A percentile compares a stretch with the other conserved stretches of the same genome.
Conservation (phyloP, 2,329 filamentous ascomycete species). For the Trichoderma koningii region DNA sequence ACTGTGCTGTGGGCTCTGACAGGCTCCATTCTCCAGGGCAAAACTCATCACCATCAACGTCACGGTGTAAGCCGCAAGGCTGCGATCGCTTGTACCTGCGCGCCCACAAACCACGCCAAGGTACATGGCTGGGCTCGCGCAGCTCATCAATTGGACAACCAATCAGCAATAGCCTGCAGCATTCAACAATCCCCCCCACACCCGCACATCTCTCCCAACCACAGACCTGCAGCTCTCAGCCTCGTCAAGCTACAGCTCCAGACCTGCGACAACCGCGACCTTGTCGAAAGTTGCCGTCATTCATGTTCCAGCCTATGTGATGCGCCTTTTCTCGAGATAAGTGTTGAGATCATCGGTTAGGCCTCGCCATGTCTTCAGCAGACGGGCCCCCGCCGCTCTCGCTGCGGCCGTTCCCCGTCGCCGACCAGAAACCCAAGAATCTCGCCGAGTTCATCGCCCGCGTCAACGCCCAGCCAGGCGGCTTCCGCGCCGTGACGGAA, state of each 20-base stretch:
- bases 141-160: neutral
- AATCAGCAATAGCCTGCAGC: conserved; percentile 14
- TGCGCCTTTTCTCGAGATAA: neutral
- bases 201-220: neutral
- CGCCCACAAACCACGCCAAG: neutral
- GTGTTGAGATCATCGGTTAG: neutral
- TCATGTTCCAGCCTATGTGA: neutral
- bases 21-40: neutral
- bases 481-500: conserved; percentile 80
- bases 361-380: conserved; percentile 36
- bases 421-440: conserved; percentile 58
- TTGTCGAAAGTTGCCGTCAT: neutral
- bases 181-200: neutral
- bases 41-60: neutral
- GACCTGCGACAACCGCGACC: neutral
- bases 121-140: neutral
- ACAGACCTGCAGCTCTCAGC: conserved; percentile 13
- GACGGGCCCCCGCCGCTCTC: conserved; percentile 43
- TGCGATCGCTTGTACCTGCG: neutral
- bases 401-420: conserved; percentile 50
- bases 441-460: conserved; percentile 77
- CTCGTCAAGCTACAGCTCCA: conserved; percentile 17
- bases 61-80: conserved; percentile 1
- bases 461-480: conserved; percentile 74
- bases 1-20: neutral